Evolutionary conservation across 2,329 filamentous ascomycete species (phyloP).

Genomic region (Juglanconis juglandina): DNA sequence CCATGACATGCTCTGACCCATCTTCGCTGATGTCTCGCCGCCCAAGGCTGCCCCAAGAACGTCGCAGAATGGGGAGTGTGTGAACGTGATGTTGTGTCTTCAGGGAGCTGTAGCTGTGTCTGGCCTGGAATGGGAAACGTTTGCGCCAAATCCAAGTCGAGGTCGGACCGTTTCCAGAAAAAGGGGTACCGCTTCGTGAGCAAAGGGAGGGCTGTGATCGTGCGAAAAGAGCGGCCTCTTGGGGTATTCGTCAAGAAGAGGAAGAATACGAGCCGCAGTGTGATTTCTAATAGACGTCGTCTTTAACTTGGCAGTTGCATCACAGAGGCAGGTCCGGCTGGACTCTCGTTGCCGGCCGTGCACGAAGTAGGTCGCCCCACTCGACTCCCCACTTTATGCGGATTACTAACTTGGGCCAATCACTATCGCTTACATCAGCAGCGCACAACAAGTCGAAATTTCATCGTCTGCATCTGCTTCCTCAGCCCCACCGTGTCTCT

Average conservation of each 20-base stretch:
- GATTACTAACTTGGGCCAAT: background rate
- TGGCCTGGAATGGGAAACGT: background rate
- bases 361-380: background rate
- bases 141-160: constrained; percentile 11
- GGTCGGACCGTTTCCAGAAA: background rate
- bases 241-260: background rate
- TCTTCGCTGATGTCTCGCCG: constrained; percentile 35
- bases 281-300: constrained; percentile 13
- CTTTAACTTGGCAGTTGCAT: constrained; percentile 18
- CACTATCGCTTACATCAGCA: background rate
- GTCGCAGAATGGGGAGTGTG: background rate
- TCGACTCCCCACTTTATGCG: background rate
- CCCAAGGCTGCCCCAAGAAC: constrained; percentile 1
- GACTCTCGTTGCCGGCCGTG: constrained; percentile 4
- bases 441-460: background rate
- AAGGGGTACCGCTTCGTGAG: background rate
- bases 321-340: constrained; percentile 3
- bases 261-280: background rate
- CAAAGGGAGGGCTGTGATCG: background rate
- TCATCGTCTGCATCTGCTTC: constrained; percentile 9
- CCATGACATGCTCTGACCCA: constrained; percentile 66
- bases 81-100: constrained; percentile 1
- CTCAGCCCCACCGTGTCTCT: constrained; percentile 15
- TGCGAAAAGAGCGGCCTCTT: background rate
- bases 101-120: background rate